Evolutionary conservation across 1,284 basidiomycete species (phyloP).

Genomic region (Ceratobasidium sp.): DNA sequence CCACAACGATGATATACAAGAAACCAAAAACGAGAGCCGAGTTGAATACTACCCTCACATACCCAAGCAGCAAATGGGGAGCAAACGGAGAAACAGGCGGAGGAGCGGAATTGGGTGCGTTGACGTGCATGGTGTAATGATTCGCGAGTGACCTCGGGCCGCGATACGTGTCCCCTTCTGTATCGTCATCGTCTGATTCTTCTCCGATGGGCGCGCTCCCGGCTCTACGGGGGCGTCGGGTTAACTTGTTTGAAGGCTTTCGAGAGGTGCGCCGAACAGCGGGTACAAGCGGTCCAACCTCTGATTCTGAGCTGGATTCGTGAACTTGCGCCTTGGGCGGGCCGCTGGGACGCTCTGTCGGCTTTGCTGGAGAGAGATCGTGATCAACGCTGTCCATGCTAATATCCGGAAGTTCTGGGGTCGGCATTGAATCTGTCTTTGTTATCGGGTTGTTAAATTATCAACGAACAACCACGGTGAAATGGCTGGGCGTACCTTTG

Average conservation of each 20-base stretch:
- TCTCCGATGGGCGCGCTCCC: constrained; percentile 42
- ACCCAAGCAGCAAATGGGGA: constrained; percentile 73
- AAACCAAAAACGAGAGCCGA: constrained; percentile 83
- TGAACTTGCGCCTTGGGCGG: neutral
- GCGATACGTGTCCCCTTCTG: constrained; percentile 20
- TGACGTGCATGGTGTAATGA: constrained; percentile 71
- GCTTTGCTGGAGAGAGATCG: neutral
- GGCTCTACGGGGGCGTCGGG: constrained; percentile 6
- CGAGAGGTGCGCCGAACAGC: constrained; percentile 47
- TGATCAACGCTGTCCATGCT: constrained; percentile 27
- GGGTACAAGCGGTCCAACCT: constrained; percentile 1
- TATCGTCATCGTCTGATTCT: constrained; percentile 45
- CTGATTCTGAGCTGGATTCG: neutral
- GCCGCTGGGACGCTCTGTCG: neutral
- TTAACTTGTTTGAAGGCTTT: constrained; percentile 49
- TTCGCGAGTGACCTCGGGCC: constrained; percentile 61
- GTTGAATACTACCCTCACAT: constrained; percentile 79
- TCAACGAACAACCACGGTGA: neutral
- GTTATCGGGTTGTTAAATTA: neutral
- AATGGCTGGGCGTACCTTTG: constrained; percentile 5
- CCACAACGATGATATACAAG: constrained; percentile 83
- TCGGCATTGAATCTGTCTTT: constrained; percentile 26
- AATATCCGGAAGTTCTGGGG: constrained; percentile 11
- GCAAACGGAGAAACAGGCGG: constrained; percentile 48
- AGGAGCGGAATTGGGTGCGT: constrained; percentile 67